Evolutionary conservation across 495 filamentous ascomycete genomes (phyloP).

Genomic region (Rhizodiscina lignyota): DNA sequence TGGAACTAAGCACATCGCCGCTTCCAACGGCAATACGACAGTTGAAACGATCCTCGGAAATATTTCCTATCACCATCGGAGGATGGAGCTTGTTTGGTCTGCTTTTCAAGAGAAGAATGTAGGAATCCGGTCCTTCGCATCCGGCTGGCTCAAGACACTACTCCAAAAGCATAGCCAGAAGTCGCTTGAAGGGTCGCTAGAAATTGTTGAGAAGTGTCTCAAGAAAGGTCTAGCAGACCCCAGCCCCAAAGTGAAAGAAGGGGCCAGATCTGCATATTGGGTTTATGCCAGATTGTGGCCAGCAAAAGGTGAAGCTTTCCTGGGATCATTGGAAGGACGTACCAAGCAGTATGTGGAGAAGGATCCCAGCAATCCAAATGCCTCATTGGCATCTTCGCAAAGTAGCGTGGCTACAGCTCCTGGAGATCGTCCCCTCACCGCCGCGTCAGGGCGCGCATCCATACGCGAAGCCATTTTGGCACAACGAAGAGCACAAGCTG

Average conservation of each 20-base stretch:
- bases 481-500: constrained; percentile 48
- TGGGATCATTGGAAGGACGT: not conserved
- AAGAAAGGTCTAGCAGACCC: constrained; percentile 73
- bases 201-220: constrained; percentile 71
- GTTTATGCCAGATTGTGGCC: constrained; percentile 62
- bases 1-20: constrained; percentile 76
- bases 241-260: constrained; percentile 73
- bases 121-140: constrained; percentile 57
- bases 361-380: constrained; percentile 63
- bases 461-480: constrained; percentile 71
- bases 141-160: constrained; percentile 72
- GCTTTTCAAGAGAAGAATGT: constrained; percentile 88
- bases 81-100: constrained; percentile 66
- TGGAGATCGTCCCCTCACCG: constrained; percentile 23
- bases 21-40: constrained; percentile 58
- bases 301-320: constrained; percentile 40
- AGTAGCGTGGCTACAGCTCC: constrained; percentile 16
- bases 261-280: constrained; percentile 75
- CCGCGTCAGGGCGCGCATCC: constrained; percentile 27
- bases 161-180: constrained; percentile 63
- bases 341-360: constrained; percentile 62
- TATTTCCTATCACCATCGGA: constrained; percentile 57
- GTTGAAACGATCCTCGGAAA: constrained; percentile 60
- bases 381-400: constrained; percentile 18
- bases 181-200: constrained; percentile 68